Conservation (phyloP, 2,329 filamentous ascomycete genomes). For the Endocalyx cinctus region DNA sequence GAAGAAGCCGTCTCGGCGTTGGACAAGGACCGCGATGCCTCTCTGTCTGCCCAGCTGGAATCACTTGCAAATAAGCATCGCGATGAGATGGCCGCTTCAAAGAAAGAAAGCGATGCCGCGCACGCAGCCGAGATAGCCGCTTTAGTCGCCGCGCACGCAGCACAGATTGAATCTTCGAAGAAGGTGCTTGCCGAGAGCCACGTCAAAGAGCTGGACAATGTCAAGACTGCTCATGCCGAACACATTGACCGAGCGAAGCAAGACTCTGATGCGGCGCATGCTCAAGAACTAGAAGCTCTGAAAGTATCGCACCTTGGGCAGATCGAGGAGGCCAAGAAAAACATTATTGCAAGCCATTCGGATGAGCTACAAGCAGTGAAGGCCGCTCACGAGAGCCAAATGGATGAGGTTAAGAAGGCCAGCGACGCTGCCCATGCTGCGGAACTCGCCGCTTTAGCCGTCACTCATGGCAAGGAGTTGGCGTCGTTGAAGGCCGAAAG, state of each 20-base stretch:
- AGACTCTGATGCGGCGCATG: slow-evolving; percentile 12
- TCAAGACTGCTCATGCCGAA: slow-evolving; percentile 17
- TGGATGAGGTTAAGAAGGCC: slow-evolving; percentile 16
- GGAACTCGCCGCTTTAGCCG: slow-evolving; percentile 20
- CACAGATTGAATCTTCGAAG: slow-evolving; percentile 15
- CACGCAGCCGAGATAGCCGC: slow-evolving; percentile 22
- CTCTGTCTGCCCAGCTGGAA: slow-evolving; percentile 13
- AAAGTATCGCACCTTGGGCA: slow-evolving; percentile 16
- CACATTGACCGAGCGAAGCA: slow-evolving; percentile 17
- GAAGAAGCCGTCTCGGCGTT: slow-evolving; percentile 7
- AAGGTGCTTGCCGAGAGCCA: slow-evolving; percentile 17
- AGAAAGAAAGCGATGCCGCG: slow-evolving; percentile 14
- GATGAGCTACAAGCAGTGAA: slow-evolving; percentile 20
- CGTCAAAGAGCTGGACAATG: slow-evolving; percentile 16
- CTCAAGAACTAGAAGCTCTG: slow-evolving; percentile 17
- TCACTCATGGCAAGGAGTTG: slow-evolving; percentile 21
- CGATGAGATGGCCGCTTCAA: slow-evolving; percentile 17
- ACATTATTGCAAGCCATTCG: slow-evolving; percentile 12
- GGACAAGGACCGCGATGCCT: slow-evolving; percentile 8
- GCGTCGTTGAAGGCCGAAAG: slow-evolving; percentile 20
- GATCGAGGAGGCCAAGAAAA: slow-evolving; percentile 16
- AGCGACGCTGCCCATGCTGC: slow-evolving; percentile 15
- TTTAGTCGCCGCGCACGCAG: slow-evolving; percentile 15
- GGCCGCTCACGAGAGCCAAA: slow-evolving; percentile 14
- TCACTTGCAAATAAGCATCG: slow-evolving; percentile 17